Evolutionary conservation across 2,329 filamentous ascomycete species (phyloP).

Genomic region (Tolypocladium sp.): DNA sequence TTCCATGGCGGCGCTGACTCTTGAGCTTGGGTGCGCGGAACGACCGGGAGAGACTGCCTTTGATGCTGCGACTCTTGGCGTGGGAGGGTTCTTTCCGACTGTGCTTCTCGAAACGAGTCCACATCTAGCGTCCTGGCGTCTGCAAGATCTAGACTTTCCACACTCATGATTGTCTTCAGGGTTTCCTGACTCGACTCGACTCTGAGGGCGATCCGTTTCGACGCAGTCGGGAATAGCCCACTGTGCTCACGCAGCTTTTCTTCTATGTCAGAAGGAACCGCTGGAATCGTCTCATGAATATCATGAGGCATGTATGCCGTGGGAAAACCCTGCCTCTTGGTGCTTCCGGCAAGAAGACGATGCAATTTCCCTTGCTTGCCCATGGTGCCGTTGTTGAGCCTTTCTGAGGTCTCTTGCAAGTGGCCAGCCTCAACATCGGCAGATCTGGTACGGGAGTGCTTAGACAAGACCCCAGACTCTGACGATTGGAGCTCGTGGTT

Average conservation of each 20-base stretch:
- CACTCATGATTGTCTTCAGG: slow-evolving; percentile 40
- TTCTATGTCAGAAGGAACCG: slow-evolving; percentile 24
- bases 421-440: neutral
- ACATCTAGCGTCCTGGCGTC: neutral
- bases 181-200: slow-evolving; percentile 36
- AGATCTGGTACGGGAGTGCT: neutral
- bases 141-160: slow-evolving; percentile 29
- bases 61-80: neutral
- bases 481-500: neutral
- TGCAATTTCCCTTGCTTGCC: slow-evolving; percentile 1
- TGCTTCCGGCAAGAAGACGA: slow-evolving; percentile 3
- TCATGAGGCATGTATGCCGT: slow-evolving; percentile 6
- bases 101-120: neutral
- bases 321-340: neutral
- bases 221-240: slow-evolving; percentile 21
- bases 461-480: neutral
- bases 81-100: neutral
- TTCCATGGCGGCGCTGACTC: neutral
- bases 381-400: neutral
- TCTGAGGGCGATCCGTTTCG: slow-evolving; percentile 26
- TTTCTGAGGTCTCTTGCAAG: neutral
- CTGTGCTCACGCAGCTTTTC: slow-evolving; percentile 24
- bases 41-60: neutral
- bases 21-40: neutral
- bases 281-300: slow-evolving; percentile 17